These are phyloP conservation scores for Pulicaria dysenterica DNA, from an alignment of 129 eudicot genomes.

Conservation along the genomic window DNA sequence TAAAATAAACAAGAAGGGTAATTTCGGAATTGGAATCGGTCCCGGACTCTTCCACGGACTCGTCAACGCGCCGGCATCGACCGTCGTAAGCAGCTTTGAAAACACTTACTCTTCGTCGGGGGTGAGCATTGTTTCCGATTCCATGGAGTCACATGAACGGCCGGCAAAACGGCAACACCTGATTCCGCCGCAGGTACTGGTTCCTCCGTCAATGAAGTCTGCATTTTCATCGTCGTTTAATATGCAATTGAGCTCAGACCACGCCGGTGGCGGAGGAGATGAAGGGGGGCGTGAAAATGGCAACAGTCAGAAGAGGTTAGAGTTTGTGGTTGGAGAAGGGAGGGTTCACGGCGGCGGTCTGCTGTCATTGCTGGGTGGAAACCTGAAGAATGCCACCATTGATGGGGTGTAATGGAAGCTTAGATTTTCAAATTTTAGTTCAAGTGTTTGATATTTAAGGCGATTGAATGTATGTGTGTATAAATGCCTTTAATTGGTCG, in stretches of 20 bases:
- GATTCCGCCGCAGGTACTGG: constrained; percentile 91
- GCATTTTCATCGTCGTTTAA: constrained; percentile 46
- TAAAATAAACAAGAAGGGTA: constrained; percentile 39
- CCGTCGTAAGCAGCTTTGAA: constrained; percentile 43
- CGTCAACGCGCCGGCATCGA: constrained; percentile 46
- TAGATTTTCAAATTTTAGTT: constrained; percentile 19
- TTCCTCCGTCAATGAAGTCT: constrained; percentile 88
- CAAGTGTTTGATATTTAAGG: constrained; percentile 26
- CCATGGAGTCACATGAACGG: constrained; percentile 52
- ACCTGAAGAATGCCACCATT: constrained; percentile 54
- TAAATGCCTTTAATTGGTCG: constrained; percentile 25
- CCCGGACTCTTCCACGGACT: constrained; percentile 87
- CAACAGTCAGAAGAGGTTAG: constrained; percentile 34
- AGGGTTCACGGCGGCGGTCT: constrained; percentile 91
- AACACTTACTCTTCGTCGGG: constrained; percentile 57
- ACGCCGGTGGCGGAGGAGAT: background rate
- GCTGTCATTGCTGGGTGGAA: constrained; percentile 70
- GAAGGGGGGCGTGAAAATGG: constrained; percentile 2
- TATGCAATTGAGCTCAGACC: constrained; percentile 39
- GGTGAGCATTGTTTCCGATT: constrained; percentile 58
- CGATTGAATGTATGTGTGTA: constrained; percentile 21
- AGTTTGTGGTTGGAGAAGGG: constrained; percentile 73
- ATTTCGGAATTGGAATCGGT: constrained; percentile 60
- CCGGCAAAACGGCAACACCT: constrained; percentile 62
- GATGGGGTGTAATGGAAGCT: constrained; percentile 46